A percentile compares a stretch with the other conserved stretches of the same genome.
Evolutionary conservation across 805 yeast species (phyloP).

Genomic region (Saccharomycopsis oosterbeekiorum): DNA sequence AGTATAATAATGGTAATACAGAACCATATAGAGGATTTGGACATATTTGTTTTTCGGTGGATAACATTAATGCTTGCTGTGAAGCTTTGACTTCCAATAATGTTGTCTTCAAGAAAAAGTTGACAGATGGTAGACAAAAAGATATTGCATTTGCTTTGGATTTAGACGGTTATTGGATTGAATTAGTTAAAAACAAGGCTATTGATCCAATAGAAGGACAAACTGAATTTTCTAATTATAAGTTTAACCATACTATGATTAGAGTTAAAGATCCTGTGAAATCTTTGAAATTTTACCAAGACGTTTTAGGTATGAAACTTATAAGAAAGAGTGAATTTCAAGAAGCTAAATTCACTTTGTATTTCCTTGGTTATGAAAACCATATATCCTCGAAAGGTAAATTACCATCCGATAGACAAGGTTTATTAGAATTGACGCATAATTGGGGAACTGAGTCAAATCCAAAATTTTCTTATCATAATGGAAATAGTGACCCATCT

Average conservation of each 20-base stretch:
- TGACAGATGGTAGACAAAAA: conserved; percentile 85
- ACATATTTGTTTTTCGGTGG: conserved; percentile 82
- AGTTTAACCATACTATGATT: conserved; percentile 86
- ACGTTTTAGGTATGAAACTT: conserved; percentile 73
- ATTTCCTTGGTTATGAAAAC: conserved; percentile 66
- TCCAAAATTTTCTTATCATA: conserved; percentile 65
- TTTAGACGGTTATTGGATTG: conserved; percentile 97
- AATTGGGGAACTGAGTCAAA: conserved; percentile 94
- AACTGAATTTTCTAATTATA: conserved; percentile 33
- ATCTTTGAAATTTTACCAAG: conserved; percentile 69
- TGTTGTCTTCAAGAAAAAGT: conserved; percentile 71
- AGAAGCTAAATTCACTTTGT: conserved; percentile 72
- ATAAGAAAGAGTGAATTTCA: conserved; percentile 46
- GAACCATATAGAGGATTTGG: conserved; percentile 89
- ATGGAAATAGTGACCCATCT: conserved; percentile 66
- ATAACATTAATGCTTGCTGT: conserved; percentile 60
- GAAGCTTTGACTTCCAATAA: conserved; percentile 43
- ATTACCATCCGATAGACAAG: conserved; percentile 41
- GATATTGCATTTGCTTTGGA: conserved; percentile 91
- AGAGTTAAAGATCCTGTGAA: conserved; percentile 77
- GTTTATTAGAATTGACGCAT: conserved; percentile 82
- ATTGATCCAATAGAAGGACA: conserved; percentile 31
- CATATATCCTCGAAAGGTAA: conserved; percentile 22
- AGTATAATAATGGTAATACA: conserved; percentile 69
- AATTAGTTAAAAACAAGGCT: conserved; percentile 56